A percentile compares a stretch with the other conserved stretches of the same genome.
Conservation (phyloP, 2,329 filamentous ascomycete genomes). For the Clarireedia sp. region DNA sequence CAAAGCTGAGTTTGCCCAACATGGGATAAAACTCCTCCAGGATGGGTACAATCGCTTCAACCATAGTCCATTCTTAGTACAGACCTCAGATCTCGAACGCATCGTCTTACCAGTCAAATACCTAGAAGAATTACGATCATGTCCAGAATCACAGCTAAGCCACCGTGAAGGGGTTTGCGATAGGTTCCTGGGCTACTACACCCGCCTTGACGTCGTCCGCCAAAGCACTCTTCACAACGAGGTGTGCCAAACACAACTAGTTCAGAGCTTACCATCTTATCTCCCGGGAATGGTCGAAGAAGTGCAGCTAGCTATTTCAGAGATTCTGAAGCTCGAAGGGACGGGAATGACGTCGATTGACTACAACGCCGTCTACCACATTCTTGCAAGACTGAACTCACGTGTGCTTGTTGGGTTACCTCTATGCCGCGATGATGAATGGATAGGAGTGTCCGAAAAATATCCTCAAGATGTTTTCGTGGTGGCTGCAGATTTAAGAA, state of each 20-base stretch:
- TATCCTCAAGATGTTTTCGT: not conserved
- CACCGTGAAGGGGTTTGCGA: not conserved
- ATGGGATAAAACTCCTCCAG: no score
- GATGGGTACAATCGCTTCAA: not conserved
- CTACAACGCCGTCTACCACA: not conserved
- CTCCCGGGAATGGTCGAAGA: no score
- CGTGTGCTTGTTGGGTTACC: conserved; percentile 1
- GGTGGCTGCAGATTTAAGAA: not conserved
- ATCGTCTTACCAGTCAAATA: not conserved
- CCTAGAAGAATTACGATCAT: not conserved
- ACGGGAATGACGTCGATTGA: not conserved
- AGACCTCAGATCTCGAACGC: not conserved
- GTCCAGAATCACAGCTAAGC: not conserved
- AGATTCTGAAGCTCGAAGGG: not conserved
- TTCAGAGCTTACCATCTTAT: no score
- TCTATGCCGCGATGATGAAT: not conserved
- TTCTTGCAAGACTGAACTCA: conserved; percentile 12
- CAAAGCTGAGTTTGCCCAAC: no score
- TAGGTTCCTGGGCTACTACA: not conserved
- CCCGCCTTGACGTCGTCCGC: not conserved
- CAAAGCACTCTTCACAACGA: not conserved
- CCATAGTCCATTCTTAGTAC: not conserved
- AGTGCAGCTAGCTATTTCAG: not conserved
- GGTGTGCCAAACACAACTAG: no score
- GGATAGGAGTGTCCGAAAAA: not conserved